Evolutionary conservation across 345 rosid genomes (phyloP), one percentile per base, ranked within the genome.

Genomic region (Melaleuca quinquenervia): DNA sequence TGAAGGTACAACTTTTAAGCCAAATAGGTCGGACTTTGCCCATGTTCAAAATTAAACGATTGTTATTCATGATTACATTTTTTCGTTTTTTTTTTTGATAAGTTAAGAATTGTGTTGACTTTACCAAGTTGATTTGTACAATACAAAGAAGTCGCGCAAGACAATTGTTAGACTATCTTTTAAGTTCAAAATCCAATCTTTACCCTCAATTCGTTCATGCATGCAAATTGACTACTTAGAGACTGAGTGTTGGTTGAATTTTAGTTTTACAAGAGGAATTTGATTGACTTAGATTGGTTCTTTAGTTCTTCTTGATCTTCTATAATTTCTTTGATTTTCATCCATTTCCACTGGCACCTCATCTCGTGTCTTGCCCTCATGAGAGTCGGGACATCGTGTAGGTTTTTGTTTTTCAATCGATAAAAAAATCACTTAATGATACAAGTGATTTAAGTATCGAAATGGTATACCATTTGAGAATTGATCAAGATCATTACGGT

Each of bases 401-500:
- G 16, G 11, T 62, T 0, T 9, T 29, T 29, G 0, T 13, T 32
- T 7, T 29, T 62, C 5, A 0, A 3, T 29, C 75, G 29, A 62
- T 62, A 29, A 62, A 62, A 5, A 10, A 62, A 14, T 29, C 10
- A 29, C 41, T 62, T 1, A 36, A 27, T 60, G 8, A 13, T 0
- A 1, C 2, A 27, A 51, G 15, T 6, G 14, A 51, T 16, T 51
- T 51, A 51, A 60, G 16, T 18, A 16, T 52, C 8, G 55, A 22
- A 22, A 22, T 52, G 55, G 6, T 8, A 41, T 41, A 41, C 41
- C 22, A 52, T 52, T 1, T 41, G 41, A 41, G 9, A 52, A 52
- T 52, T 29, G 11, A 0, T 29, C 10, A 27, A 15, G 6, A 1
- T 7, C 11, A 26, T 0, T 15, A 10, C 0, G 8, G 0, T 26